Percentiles rank a stretch among this genome's conserved stretches.
Conservation (phyloP, 208 protist species). For the Acanthamoeba lenticulata region DNA sequence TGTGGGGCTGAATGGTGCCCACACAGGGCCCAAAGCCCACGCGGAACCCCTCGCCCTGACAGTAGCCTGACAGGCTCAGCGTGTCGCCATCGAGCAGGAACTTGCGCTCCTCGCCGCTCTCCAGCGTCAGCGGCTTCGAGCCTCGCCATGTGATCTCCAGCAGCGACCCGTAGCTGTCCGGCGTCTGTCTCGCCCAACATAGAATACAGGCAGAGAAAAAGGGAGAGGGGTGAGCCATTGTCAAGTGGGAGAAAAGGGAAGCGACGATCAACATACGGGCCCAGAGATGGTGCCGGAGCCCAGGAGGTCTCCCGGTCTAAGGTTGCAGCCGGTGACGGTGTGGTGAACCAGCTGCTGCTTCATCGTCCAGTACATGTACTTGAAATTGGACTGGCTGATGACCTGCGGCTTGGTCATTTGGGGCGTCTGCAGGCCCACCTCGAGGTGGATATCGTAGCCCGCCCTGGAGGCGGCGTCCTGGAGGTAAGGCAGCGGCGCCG, state of each 20-base stretch:
- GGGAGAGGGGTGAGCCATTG: background rate
- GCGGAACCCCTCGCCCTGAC: conserved; percentile 85
- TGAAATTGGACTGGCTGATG: conserved; percentile 87
- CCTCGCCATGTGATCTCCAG: conserved; percentile 90
- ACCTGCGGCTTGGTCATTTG: conserved; percentile 33
- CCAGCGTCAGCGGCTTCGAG: conserved; percentile 81
- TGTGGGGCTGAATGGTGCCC: conserved; percentile 61
- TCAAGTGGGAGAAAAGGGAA: background rate
- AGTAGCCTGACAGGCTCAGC: conserved; percentile 84
- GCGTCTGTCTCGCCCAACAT: no score
- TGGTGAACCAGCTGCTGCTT: conserved; percentile 92
- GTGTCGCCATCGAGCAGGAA: conserved; percentile 92
- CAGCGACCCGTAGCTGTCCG: conserved; percentile 87
- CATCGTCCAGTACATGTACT: conserved; percentile 91
- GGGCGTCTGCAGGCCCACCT: conserved; percentile 70
- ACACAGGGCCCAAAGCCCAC: conserved; percentile 87
- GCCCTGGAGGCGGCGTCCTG: conserved; percentile 51
- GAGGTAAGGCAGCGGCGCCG: conserved; percentile 86
- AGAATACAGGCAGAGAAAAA: no score
- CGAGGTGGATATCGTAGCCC: conserved; percentile 51
- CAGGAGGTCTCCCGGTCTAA: conserved; percentile 89
- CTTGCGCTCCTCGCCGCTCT: conserved; percentile 80
- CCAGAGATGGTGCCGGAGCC: conserved; percentile 91
- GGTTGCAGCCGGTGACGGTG: conserved; percentile 90
- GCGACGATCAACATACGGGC: conserved; percentile 21